Evolutionary conservation across 352 stramenopile species (phyloP), one percentile per base, ranked within the genome.

Genomic region (Globisporangium radiosum): DNA sequence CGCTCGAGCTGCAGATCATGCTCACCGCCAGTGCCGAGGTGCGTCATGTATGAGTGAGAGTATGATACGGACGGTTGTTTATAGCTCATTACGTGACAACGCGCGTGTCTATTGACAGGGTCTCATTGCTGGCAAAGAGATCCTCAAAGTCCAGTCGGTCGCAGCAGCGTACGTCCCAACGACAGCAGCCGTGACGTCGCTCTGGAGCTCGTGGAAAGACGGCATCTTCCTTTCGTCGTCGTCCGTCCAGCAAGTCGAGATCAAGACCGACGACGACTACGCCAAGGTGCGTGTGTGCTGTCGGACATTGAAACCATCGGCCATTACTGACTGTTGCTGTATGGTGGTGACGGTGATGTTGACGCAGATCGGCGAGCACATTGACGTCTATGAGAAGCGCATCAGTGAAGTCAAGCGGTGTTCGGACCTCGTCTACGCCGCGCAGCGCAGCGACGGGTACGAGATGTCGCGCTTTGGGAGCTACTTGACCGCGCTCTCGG

Each of bases 221-320:
- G 83, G 81, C 6, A 72, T 90, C 8, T 90, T 92, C 43, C 60
- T 93, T 33, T 68, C 65, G 8, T 71, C 78, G 6, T 88, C 81
- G 11, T 89, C 85, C 11, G 81, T 92, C 11, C 85, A 92, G 59
- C 81, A 87, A 63, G 81, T 94, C 6, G 85, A 94, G 52, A 93
- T 94, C 59, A 88, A 89, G 55, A 91, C 79, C 5, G 85, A 94
- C 48, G 85, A 94, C 53, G 85, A 90, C n/a, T 94, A 94, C 57
- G 72, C 75, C 14, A 90, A 77, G 66, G 81, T 89, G 40, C 19
- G 14, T 63, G 15, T 19, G 25, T 40, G 19, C 48, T 53, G 10
- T 37, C 19, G 5, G 19, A 25, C 19, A 1, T 25, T 25, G 19
- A 25, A 25, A 25, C 19, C 19, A 25, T 25, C 19, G 19, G 19